These are phyloP conservation scores for Mycena indigotica DNA, from an alignment of 768 basidiomycete species.

Conservation along the genomic window DNA sequence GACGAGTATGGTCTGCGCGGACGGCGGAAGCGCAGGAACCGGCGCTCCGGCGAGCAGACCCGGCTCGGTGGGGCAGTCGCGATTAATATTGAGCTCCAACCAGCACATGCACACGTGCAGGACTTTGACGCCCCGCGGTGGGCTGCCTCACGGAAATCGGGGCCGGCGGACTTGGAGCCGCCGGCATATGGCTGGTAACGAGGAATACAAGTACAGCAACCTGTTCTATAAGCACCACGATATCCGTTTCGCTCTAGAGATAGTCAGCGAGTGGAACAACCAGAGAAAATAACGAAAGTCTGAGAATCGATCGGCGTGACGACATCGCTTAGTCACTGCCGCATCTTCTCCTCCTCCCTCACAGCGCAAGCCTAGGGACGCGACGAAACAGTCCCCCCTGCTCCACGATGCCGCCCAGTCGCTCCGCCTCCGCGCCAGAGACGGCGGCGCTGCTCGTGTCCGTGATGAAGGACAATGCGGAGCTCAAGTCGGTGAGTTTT, in stretches of 20 bases:
- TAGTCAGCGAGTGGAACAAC: neutral
- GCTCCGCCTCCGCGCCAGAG: neutral
- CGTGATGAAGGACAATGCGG: slow-evolving; percentile 1
- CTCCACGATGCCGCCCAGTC: neutral
- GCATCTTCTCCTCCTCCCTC: too few species aligned
- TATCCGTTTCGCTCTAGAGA: neutral
- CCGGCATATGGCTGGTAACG: neutral
- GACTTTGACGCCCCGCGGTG: neutral
- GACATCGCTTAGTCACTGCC: too few species aligned
- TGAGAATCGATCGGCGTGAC: neutral
- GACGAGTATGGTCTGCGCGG: neutral
- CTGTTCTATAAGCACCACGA: neutral
- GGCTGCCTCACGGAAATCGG: neutral
- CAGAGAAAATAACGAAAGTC: neutral
- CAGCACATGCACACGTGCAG: neutral
- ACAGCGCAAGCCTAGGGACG: neutral
- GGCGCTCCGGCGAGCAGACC: neutral
- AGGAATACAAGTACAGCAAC: neutral
- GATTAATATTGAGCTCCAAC: neutral
- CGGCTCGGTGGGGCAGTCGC: neutral
- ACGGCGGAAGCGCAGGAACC: neutral
- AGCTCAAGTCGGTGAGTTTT: neutral
- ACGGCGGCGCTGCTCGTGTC: neutral
- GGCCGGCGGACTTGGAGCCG: neutral
- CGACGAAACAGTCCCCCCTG: neutral